Evolutionary conservation across 2,329 filamentous ascomycete genomes (phyloP).

Genomic region (Fusarium cicatricum): DNA sequence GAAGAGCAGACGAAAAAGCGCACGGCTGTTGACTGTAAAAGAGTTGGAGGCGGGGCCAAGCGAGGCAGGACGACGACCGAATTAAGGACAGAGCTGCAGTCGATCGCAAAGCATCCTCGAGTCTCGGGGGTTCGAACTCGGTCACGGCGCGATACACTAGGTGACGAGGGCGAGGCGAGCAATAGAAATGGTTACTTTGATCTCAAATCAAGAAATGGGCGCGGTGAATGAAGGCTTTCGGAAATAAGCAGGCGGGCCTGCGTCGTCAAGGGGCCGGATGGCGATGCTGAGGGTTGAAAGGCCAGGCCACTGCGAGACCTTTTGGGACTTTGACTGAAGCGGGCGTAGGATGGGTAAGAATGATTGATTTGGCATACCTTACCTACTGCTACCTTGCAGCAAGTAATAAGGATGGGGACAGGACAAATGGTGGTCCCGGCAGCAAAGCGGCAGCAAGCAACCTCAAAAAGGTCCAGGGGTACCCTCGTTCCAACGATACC

Average conservation of each 20-base stretch:
- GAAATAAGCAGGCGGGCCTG: constrained; percentile 13
- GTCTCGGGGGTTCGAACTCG: constrained; percentile 12
- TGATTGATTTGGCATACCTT: constrained; percentile 17
- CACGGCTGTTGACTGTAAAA: constrained; percentile 6
- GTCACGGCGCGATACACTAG: constrained; percentile 20
- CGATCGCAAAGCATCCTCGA: constrained; percentile 35
- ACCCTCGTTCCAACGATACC: constrained; percentile 2
- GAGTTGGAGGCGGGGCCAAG: constrained; percentile 10
- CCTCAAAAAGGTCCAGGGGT: not conserved
- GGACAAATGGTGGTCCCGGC: constrained; percentile 28
- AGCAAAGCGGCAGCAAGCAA: constrained; percentile 24
- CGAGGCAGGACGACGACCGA: constrained; percentile 20
- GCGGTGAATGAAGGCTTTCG: constrained; percentile 13
- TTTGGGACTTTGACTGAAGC: constrained; percentile 32
- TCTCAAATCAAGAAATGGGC: constrained; percentile 5
- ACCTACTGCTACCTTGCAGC: no score
- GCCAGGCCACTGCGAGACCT: constrained; percentile 19
- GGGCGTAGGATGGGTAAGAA: constrained; percentile 23
- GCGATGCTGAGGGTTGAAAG: constrained; percentile 26
- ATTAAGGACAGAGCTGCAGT: constrained; percentile 30
- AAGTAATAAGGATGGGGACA: constrained; percentile 25
- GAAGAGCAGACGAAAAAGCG: constrained; percentile 8
- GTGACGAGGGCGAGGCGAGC: constrained; percentile 13
- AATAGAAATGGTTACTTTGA: constrained; percentile 9
- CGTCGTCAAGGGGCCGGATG: constrained; percentile 27